phyloP scores from a whole-genome alignment of 1,284 basidiomycete genomes.

The Volvariella surrecta region DNA sequence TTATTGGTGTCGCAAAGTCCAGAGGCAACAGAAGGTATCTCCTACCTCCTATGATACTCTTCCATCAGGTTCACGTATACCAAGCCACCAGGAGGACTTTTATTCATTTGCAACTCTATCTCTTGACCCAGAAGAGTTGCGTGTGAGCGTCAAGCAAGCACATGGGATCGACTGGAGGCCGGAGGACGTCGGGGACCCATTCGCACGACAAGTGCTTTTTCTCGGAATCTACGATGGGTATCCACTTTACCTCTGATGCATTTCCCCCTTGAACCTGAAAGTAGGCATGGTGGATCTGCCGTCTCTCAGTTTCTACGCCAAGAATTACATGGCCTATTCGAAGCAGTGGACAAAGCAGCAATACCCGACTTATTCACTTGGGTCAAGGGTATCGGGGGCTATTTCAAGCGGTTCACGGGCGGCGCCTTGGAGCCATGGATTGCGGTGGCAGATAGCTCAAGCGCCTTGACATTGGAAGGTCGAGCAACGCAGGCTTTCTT shows the following conservation, averaged over 20 bases:
- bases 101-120: conserved; percentile 69
- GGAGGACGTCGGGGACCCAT: conserved; percentile 39
- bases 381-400: conserved; percentile 76
- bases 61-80: conserved; percentile 9
- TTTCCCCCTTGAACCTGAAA: neutral
- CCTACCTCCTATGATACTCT: conserved; percentile 3
- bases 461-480: conserved; percentile 71
- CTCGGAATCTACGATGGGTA: conserved; percentile 89
- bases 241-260: conserved; percentile 15
- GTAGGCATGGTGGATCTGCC: conserved; percentile 72
- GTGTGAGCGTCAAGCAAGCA: conserved; percentile 49
- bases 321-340: conserved; percentile 74
- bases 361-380: conserved; percentile 72
- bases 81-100: conserved; percentile 79
- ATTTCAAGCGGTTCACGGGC: conserved; percentile 82
- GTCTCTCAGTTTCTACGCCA: conserved; percentile 73
- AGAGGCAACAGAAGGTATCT: conserved; percentile 66
- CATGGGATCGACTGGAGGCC: conserved; percentile 70
- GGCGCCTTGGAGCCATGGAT: conserved; percentile 71
- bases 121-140: conserved; percentile 67
- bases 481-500: conserved; percentile 82
- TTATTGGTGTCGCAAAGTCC: conserved; percentile 71
- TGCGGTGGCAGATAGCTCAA: conserved; percentile 28
- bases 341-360: conserved; percentile 57
- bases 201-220: conserved; percentile 73